Evolutionary conservation across 2,329 filamentous ascomycete species (phyloP).

Genomic region (Periconia digitata): DNA sequence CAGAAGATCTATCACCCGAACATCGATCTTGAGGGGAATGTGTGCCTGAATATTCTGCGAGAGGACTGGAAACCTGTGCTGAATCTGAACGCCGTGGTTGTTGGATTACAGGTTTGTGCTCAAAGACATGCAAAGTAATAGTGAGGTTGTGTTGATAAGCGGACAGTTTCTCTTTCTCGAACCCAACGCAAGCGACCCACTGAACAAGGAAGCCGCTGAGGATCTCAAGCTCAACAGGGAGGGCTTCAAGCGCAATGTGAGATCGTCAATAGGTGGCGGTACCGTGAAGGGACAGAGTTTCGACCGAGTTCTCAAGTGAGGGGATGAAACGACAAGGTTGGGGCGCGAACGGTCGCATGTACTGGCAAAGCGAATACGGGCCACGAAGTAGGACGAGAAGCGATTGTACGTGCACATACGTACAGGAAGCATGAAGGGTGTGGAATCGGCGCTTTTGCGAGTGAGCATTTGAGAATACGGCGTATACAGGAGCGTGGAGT

Average conservation of each 20-base stretch:
- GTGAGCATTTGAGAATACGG: conserved; percentile 28
- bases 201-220: conserved; percentile 97
- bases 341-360: too few species aligned
- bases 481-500: conserved; percentile 33
- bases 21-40: conserved; percentile 96
- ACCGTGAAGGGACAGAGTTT: conserved; percentile 71
- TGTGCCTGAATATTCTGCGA: conserved; percentile 93
- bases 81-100: conserved; percentile 94
- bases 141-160: too few species aligned
- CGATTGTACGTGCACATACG: neutral
- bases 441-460: conserved; percentile 3
- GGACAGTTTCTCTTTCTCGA: conserved; percentile 98
- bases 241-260: conserved; percentile 87
- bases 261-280: conserved; percentile 79
- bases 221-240: conserved; percentile 86
- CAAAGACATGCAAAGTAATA: too few species aligned
- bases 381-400: neutral
- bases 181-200: conserved; percentile 93
- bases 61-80: conserved; percentile 99
- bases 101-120: conserved; percentile 90
- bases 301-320: conserved; percentile 74
- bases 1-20: conserved; percentile 99
- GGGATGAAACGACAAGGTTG: neutral
- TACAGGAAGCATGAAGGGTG: neutral
- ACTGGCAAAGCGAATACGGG: too few species aligned